Conservation (phyloP, 2,329 filamentous ascomycete genomes). For the Trichoderma arundinaceum region DNA sequence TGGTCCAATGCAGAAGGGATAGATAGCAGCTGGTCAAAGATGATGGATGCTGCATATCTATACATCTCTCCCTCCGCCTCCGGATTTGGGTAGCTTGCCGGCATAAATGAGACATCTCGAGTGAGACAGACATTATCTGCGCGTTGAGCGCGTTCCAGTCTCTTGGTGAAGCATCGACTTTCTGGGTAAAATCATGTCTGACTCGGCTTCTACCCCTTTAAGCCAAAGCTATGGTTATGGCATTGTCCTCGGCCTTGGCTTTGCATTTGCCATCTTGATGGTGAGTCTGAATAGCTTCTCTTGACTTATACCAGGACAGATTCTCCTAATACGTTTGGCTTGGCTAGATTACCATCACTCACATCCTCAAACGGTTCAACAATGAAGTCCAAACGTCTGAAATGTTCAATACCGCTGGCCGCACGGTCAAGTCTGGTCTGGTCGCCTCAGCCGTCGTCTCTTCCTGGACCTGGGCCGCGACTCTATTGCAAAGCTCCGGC, state of each 20-base stretch:
- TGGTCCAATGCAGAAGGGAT: background rate
- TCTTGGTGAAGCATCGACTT: conserved; percentile 1
- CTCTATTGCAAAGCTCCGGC: conserved; percentile 77
- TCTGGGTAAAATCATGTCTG: conserved; percentile 19
- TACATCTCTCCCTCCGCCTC: conserved; percentile 6
- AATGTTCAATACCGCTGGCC: conserved; percentile 88
- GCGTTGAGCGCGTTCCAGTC: background rate
- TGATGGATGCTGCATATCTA: background rate
- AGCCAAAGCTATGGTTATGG: conserved; percentile 75
- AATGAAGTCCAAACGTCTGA: conserved; percentile 84
- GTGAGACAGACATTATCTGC: background rate
- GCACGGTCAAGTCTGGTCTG: conserved; percentile 86
- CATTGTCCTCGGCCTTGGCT: conserved; percentile 75
- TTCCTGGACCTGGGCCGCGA: conserved; percentile 92
- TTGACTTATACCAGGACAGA: too few species aligned
- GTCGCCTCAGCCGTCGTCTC: conserved; percentile 90
- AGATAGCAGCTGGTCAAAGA: conserved; percentile 4
- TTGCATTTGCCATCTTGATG: conserved; percentile 76
- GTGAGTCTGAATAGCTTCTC: conserved; percentile 36
- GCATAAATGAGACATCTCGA: background rate
- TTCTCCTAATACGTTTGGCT: background rate
- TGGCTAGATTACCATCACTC: conserved; percentile 66
- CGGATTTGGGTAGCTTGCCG: background rate
- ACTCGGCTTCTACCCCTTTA: conserved; percentile 44
- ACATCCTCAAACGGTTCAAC: conserved; percentile 66